Percentiles rank a stretch among this genome's conserved stretches.
phyloP scores from a whole-genome alignment of 441 rosid species.

The Gossypium davidsonii region DNA sequence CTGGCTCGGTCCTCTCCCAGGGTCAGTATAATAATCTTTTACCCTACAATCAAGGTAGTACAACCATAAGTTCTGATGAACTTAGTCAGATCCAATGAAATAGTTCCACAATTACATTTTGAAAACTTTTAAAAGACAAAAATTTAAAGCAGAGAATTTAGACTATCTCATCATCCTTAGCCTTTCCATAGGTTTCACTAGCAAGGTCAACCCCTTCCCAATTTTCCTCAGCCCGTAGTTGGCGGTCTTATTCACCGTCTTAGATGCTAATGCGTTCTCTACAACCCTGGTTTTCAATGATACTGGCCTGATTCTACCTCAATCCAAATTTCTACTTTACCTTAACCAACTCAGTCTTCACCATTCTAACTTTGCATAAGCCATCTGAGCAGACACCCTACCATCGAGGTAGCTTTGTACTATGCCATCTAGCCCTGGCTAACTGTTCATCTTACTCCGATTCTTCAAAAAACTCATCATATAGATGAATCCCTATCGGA shows the following conservation, averaged over 20 bases:
- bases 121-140: too few species aligned
- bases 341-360: background rate
- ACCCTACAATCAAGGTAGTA: background rate
- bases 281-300: too few species aligned
- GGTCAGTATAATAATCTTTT: background rate
- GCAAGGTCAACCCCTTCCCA: background rate
- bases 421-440: background rate
- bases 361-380: background rate
- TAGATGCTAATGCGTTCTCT: too few species aligned
- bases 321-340: background rate
- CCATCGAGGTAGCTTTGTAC: background rate
- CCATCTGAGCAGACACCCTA: background rate
- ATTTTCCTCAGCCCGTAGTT: background rate
- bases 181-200: background rate
- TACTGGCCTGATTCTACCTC: background rate
- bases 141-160: background rate
- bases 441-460: background rate
- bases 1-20: background rate
- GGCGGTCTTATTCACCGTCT: background rate
- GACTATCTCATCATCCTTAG: background rate
- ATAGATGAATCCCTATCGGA: background rate
- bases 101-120: too few species aligned
- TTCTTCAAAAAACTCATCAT: background rate
- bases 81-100: background rate
- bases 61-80: too few species aligned